These are phyloP conservation scores for Penicillium bialowiezense DNA, from an alignment of 495 filamentous ascomycete species.

Conservation along the genomic window DNA sequence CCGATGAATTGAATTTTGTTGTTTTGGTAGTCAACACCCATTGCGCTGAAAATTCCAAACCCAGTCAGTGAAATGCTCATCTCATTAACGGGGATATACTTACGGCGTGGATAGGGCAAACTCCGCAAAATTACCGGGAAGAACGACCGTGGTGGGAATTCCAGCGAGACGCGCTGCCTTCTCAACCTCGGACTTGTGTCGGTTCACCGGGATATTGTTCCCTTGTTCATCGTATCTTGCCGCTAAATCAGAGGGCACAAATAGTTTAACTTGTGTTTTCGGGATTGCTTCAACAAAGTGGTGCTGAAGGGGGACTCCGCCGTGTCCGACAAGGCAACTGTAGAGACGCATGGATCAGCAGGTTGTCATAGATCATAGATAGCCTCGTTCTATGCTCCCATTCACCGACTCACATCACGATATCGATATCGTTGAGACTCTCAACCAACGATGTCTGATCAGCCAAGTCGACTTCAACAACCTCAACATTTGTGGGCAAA, in stretches of 20 bases:
- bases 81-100: constrained; percentile 4
- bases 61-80: not conserved
- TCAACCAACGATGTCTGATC: constrained; percentile 13
- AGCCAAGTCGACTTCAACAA: constrained; percentile 14
- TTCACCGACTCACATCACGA: constrained; percentile 17
- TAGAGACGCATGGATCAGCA: not conserved
- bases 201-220: constrained; percentile 7
- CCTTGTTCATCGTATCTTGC: constrained; percentile 16
- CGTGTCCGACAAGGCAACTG: constrained; percentile 22
- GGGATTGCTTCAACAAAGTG: constrained; percentile 20
- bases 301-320: constrained; percentile 10
- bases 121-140: constrained; percentile 18
- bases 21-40: constrained; percentile 11
- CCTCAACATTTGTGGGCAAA: constrained; percentile 6
- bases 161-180: constrained; percentile 14
- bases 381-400: not conserved
- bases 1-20: constrained; percentile 17
- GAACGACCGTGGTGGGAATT: constrained; percentile 17
- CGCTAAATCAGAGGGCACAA: constrained; percentile 19
- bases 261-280: constrained; percentile 19
- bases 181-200: constrained; percentile 17
- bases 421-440: constrained; percentile 20
- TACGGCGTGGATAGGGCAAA: constrained; percentile 11
- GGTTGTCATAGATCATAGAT: not conserved
- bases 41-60: constrained; percentile 4